These are phyloP conservation scores for Eragrostis tef DNA, from an alignment of 202 grass and related monocot species.

Conservation along the genomic window DNA sequence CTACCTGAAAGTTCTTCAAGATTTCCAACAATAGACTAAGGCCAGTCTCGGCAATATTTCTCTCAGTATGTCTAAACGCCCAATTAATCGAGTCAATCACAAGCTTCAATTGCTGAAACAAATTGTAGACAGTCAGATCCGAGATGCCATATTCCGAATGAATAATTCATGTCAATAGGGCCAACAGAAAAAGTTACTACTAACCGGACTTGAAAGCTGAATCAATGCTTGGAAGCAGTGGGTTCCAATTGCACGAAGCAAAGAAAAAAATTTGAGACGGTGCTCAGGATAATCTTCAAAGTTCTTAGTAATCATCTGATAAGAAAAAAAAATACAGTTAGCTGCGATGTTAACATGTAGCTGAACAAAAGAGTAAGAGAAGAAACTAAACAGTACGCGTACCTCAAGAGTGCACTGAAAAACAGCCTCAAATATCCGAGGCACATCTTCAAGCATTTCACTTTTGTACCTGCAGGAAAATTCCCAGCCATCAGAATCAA, in stretches of 20 bases:
- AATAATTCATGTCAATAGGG: not conserved
- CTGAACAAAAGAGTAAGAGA: conserved; percentile 26
- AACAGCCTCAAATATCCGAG: conserved; percentile 94
- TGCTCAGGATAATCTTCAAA: conserved; percentile 99
- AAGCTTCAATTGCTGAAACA: conserved; percentile 96
- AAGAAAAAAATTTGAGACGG: conserved; percentile 94
- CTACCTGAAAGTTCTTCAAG: conserved; percentile 95
- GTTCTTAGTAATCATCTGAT: conserved; percentile 98
- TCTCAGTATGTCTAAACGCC: conserved; percentile 98
- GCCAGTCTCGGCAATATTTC: conserved; percentile 98
- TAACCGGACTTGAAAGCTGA: conserved; percentile 90
- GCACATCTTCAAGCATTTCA: conserved; percentile 92
- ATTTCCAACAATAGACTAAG: conserved; percentile 90
- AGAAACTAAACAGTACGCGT: conserved; percentile 21
- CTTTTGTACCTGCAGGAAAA: conserved; percentile 74
- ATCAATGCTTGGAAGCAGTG: conserved; percentile 99
- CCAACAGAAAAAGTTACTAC: conserved; percentile 32
- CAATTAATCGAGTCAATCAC: conserved; percentile 97
- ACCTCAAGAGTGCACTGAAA: conserved; percentile 99
- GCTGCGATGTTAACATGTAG: not conserved
- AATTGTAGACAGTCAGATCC: conserved; percentile 12
- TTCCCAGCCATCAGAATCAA: conserved; percentile 35
- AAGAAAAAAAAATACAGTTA: conserved; percentile 40
- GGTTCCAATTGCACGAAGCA: conserved; percentile 92
- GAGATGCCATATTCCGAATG: not conserved